Conservation (phyloP, 2,329 filamentous ascomycete species). For the Microdochium trichocladiopsis region DNA sequence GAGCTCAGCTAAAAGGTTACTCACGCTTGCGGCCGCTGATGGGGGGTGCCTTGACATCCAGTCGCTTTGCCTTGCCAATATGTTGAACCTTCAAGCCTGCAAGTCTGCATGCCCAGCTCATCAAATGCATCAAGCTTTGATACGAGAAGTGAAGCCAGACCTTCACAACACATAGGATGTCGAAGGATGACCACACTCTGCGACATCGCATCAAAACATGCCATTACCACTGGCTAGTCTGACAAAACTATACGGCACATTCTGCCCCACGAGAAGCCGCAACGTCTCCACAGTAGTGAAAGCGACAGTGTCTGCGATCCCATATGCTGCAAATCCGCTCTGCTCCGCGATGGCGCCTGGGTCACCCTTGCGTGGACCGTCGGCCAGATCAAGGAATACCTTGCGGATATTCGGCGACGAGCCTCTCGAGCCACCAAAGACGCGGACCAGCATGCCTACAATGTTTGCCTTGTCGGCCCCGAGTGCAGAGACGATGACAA, state of each 20-base stretch:
- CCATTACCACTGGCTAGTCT: constrained; percentile 56
- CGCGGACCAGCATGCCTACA: constrained; percentile 69
- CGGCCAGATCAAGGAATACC: constrained; percentile 76
- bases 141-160: too few relatives aligned
- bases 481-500: constrained; percentile 74
- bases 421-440: constrained; percentile 47
- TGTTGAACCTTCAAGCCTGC: too few relatives aligned
- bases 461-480: constrained; percentile 72
- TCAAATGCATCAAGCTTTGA: too few relatives aligned
- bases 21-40: too few relatives aligned
- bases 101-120: too few relatives aligned
- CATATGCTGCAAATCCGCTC: constrained; percentile 74
- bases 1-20: too few relatives aligned
- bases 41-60: too few relatives aligned
- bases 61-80: too few relatives aligned
- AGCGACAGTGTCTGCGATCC: constrained; percentile 70
- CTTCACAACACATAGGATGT: too few relatives aligned
- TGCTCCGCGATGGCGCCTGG: constrained; percentile 63
- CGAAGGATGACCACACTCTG: too few relatives aligned
- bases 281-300: constrained; percentile 82
- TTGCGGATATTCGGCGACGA: constrained; percentile 41
- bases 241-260: constrained; percentile 84
- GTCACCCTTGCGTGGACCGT: constrained; percentile 59
- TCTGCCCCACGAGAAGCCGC: constrained; percentile 72
- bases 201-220: constrained; percentile 29